Evolutionary conservation across 345 rosid species (phyloP).

Genomic region (Acer saccharum): DNA sequence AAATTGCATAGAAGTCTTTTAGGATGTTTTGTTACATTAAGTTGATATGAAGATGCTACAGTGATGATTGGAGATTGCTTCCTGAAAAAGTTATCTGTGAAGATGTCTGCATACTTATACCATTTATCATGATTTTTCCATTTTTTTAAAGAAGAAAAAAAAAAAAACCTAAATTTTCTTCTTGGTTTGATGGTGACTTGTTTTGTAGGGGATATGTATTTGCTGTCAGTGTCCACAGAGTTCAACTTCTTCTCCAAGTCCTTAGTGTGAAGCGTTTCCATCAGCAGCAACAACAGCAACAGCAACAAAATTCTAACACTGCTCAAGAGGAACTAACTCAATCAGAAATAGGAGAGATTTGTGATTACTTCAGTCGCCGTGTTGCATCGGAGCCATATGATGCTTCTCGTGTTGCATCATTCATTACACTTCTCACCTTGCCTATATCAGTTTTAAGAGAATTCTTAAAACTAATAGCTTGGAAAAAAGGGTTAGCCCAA

Average conservation of each 20-base stretch:
- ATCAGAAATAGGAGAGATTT: conserved; percentile 87
- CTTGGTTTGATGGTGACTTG: conserved; percentile 23
- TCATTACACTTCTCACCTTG: conserved; percentile 96
- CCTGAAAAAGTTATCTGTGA: no score
- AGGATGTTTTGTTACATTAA: background rate
- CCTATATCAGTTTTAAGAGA: conserved; percentile 92
- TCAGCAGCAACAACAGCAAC: conserved; percentile 87
- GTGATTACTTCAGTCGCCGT: conserved; percentile 96
- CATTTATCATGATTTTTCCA: background rate
- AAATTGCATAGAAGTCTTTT: background rate
- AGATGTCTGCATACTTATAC: background rate
- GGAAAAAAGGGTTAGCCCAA: conserved; percentile 91
- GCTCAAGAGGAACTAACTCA: conserved; percentile 90
- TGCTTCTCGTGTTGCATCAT: conserved; percentile 97
- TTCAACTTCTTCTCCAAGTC: conserved; percentile 98
- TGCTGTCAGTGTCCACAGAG: conserved; percentile 96
- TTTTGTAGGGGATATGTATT: conserved; percentile 89
- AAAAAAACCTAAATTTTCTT: background rate
- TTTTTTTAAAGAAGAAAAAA: no score
- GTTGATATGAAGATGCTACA: background rate
- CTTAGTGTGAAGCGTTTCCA: conserved; percentile 94
- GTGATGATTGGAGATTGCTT: background rate
- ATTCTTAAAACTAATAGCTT: conserved; percentile 90
- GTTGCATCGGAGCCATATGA: conserved; percentile 99
- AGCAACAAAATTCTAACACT: conserved; percentile 60